Conservation (phyloP, 2,329 filamentous ascomycete species). For the Didymella arachidicola region DNA sequence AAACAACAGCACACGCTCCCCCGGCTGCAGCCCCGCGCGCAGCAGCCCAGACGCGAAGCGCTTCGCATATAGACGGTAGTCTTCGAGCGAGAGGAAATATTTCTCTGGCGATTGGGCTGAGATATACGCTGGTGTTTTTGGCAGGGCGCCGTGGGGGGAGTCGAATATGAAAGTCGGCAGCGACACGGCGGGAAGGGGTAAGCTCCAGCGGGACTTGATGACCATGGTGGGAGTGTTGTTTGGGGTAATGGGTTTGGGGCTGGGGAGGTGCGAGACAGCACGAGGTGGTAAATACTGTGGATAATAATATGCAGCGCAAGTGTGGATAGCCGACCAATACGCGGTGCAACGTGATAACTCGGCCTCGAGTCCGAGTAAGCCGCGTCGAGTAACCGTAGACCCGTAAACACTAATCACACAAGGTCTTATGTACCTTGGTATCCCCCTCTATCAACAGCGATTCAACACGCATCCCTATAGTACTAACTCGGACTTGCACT, state of each 20-base stretch:
- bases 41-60: slow-evolving; percentile 74
- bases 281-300: background rate
- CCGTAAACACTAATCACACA: no score
- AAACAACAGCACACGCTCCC: slow-evolving; percentile 77
- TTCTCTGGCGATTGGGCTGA: slow-evolving; percentile 73
- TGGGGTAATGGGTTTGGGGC: background rate
- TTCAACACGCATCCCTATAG: no score
- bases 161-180: slow-evolving; percentile 60
- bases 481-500: no score
- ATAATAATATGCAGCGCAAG: background rate
- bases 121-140: slow-evolving; percentile 61
- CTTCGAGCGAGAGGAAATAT: slow-evolving; percentile 68
- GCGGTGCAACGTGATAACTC: slow-evolving; percentile 4
- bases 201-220: slow-evolving; percentile 59
- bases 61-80: slow-evolving; percentile 75
- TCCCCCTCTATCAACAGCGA: no score
- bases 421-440: no score
- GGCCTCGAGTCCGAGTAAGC: slow-evolving; percentile 12
- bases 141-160: slow-evolving; percentile 57
- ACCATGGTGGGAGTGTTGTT: slow-evolving; percentile 55
- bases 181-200: slow-evolving; percentile 57
- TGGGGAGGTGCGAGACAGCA: background rate
- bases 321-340: slow-evolving; percentile 9
- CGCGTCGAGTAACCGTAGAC: background rate
- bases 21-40: slow-evolving; percentile 66